phyloP scores from a whole-genome alignment of 208 protist species.

The Novymonas esmeraldas region DNA sequence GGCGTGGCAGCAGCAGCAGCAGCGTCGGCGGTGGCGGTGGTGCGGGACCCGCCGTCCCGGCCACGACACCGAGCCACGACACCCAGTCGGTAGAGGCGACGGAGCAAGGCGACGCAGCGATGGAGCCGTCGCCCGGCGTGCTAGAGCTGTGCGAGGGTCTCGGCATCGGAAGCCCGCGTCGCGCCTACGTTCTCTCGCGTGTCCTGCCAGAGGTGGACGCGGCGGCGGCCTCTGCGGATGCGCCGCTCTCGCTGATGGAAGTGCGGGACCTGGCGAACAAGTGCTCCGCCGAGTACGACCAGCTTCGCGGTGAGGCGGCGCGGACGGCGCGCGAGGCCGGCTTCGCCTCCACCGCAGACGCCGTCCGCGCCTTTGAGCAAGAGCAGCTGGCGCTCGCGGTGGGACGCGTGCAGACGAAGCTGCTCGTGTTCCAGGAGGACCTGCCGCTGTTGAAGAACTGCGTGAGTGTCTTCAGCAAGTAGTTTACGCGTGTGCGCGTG shows the following conservation, averaged over 20 bases:
- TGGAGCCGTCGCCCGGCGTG: background rate
- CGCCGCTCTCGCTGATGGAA: constrained; percentile 21
- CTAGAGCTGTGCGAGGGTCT: constrained; percentile 35
- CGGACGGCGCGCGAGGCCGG: constrained; percentile 9
- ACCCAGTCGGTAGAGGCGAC: background rate
- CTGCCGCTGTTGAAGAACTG: constrained; percentile 40
- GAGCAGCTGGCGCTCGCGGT: constrained; percentile 31
- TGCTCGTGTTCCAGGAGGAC: constrained; percentile 32
- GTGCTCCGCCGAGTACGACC: constrained; percentile 38
- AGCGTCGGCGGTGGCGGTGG: background rate
- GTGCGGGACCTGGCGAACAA: constrained; percentile 32
- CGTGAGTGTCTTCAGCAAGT: constrained; percentile 35
- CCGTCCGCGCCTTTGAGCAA: constrained; percentile 26
- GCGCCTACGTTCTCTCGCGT: constrained; percentile 34
- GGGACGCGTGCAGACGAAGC: constrained; percentile 17
- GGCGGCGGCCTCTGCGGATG: constrained; percentile 4
- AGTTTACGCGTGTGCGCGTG: background rate
- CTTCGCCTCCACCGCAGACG: constrained; percentile 16
- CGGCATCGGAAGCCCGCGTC: constrained; percentile 44
- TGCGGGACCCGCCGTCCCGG: background rate
- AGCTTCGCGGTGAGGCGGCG: constrained; percentile 8
- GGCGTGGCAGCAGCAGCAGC: background rate
- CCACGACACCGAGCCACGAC: background rate
- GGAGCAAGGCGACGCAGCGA: background rate
- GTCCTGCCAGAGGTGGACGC: constrained; percentile 30